These are phyloP conservation scores for Flaveria linearis DNA, from an alignment of 129 eudicot genomes.

Conservation along the genomic window DNA sequence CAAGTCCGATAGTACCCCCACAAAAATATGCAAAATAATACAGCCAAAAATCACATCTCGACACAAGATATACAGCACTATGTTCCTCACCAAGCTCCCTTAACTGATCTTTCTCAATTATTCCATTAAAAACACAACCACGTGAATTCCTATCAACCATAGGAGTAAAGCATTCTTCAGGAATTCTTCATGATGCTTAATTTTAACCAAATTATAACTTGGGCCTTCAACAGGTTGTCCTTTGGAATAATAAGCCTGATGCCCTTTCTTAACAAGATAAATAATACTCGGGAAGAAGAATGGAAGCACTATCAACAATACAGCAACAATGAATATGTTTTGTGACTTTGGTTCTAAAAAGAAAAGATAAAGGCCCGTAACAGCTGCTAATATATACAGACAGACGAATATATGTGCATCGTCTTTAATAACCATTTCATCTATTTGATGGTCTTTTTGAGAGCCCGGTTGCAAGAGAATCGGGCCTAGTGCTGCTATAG, in stretches of 20 bases:
- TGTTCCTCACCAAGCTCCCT: slow-evolving; percentile 58
- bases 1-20: slow-evolving; percentile 65
- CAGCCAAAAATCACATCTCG: slow-evolving; percentile 58
- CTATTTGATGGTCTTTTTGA: slow-evolving; percentile 29
- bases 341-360: slow-evolving; percentile 36
- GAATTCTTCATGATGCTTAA: slow-evolving; percentile 36
- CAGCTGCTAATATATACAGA: slow-evolving; percentile 43
- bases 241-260: slow-evolving; percentile 15
- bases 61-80: slow-evolving; percentile 35
- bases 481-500: slow-evolving; percentile 42
- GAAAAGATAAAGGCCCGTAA: slow-evolving; percentile 69
- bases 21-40: slow-evolving; percentile 56
- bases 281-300: slow-evolving; percentile 39
- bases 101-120: slow-evolving; percentile 35
- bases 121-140: not conserved
- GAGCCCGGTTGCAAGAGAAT: slow-evolving; percentile 45
- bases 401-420: slow-evolving; percentile 47
- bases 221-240: slow-evolving; percentile 39
- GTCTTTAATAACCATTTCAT: slow-evolving; percentile 26
- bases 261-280: slow-evolving; percentile 31
- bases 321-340: slow-evolving; percentile 40
- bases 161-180: slow-evolving; percentile 23
- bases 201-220: slow-evolving; percentile 33
- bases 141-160: not conserved
- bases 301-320: slow-evolving; percentile 49